phyloP scores from a whole-genome alignment of 1,284 basidiomycete genomes.

The Blastosporella zonata region DNA sequence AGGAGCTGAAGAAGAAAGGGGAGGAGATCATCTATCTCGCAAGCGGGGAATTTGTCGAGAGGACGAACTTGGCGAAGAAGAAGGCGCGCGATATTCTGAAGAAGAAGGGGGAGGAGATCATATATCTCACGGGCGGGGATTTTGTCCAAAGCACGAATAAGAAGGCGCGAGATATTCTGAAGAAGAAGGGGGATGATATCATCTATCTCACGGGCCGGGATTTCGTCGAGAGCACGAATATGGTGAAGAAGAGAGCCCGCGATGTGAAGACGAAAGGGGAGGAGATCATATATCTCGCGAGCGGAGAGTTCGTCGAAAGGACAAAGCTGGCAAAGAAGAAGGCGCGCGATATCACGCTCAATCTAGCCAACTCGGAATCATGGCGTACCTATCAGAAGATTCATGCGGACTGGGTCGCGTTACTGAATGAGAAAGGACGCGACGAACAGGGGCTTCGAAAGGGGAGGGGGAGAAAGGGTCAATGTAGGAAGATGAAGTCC shows the following conservation, averaged over 20 bases:
- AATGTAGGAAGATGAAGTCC: constrained; percentile 7
- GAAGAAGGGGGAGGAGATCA: constrained; percentile 6
- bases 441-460: constrained; percentile 8
- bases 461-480: neutral
- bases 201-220: constrained; percentile 39
- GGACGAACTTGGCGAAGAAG: constrained; percentile 54
- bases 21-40: constrained; percentile 17
- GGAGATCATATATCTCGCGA: constrained; percentile 15
- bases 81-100: constrained; percentile 24
- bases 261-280: constrained; percentile 42
- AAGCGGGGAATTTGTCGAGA: constrained; percentile 23
- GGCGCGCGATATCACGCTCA: constrained; percentile 36
- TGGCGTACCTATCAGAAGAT: constrained; percentile 37
- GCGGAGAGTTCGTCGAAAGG: constrained; percentile 26
- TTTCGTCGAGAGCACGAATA: constrained; percentile 37
- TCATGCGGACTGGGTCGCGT: constrained; percentile 35
- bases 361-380: constrained; percentile 30
- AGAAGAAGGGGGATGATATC: constrained; percentile 27
- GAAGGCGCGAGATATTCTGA: constrained; percentile 24
- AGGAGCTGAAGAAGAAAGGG: constrained; percentile 43
- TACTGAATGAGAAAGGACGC: constrained; percentile 24
- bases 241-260: constrained; percentile 39
- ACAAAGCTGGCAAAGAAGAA: constrained; percentile 54
- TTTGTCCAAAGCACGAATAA: constrained; percentile 41
- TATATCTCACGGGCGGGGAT: constrained; percentile 5